phyloP scores from a whole-genome alignment of 2,329 filamentous ascomycete species.

The Penicillium sclerotigenum region DNA sequence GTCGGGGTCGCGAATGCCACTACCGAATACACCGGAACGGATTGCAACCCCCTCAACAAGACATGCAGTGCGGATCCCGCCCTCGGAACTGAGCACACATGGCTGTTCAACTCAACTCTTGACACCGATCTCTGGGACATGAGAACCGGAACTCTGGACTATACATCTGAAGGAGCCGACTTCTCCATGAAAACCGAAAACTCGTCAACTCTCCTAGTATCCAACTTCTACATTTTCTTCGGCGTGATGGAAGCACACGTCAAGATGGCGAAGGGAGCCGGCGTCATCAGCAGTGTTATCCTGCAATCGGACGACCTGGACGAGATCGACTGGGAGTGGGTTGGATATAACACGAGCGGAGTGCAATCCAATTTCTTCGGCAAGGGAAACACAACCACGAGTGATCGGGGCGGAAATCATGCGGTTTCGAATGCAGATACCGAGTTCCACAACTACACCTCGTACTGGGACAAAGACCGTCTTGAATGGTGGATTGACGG shows the following conservation, averaged over 20 bases:
- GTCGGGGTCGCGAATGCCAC: background rate
- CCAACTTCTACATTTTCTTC: conserved; percentile 82
- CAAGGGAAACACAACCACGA: conserved; percentile 73
- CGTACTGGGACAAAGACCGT: conserved; percentile 65
- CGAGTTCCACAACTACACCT: conserved; percentile 46
- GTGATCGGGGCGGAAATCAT: conserved; percentile 81
- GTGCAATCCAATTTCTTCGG: conserved; percentile 90
- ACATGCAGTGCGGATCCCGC: conserved; percentile 70
- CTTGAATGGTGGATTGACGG: conserved; percentile 67
- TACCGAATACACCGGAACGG: conserved; percentile 43
- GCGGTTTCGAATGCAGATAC: conserved; percentile 57
- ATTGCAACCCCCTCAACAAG: conserved; percentile 67
- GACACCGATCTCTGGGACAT: conserved; percentile 62
- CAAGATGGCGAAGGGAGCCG: conserved; percentile 69
- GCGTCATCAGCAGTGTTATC: conserved; percentile 78
- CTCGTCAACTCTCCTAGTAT: conserved; percentile 73
- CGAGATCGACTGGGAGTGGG: conserved; percentile 70
- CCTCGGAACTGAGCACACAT: conserved; percentile 59
- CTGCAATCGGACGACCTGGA: conserved; percentile 79
- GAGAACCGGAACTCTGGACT: conserved; percentile 63
- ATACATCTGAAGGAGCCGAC: conserved; percentile 60
- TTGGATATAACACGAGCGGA: conserved; percentile 35
- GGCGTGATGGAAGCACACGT: conserved; percentile 73
- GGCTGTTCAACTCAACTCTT: conserved; percentile 62
- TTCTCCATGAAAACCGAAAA: conserved; percentile 69